Percentiles rank a stretch among this genome's conserved stretches.
These are phyloP conservation scores for Suillus americanus DNA, from an alignment of 768 basidiomycete genomes.

Conservation along the genomic window DNA sequence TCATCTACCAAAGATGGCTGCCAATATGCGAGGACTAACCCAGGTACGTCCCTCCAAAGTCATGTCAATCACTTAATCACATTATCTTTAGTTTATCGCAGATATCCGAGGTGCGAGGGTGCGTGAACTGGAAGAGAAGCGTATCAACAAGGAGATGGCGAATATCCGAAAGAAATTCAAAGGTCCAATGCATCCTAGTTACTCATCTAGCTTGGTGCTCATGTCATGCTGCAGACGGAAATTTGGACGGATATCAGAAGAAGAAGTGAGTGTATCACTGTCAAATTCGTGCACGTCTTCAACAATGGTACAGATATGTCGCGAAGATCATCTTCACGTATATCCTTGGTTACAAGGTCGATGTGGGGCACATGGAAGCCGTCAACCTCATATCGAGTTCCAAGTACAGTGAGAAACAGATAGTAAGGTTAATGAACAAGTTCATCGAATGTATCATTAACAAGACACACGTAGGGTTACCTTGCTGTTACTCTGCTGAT, in stretches of 20 bases:
- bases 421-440: slow-evolving; percentile 54
- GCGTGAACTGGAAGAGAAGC: slow-evolving; percentile 95
- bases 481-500: slow-evolving; percentile 95
- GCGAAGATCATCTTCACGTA: slow-evolving; percentile 99
- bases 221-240: slow-evolving; percentile 58
- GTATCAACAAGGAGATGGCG: slow-evolving; percentile 99
- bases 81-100: slow-evolving; percentile 81
- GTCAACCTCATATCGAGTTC: slow-evolving; percentile 94
- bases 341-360: slow-evolving; percentile 98
- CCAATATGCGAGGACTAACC: slow-evolving; percentile 88
- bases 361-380: slow-evolving; percentile 99
- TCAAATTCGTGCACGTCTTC: slow-evolving; percentile 11
- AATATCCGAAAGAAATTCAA: slow-evolving; percentile 99
- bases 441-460: not conserved
- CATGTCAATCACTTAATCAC: not conserved
- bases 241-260: slow-evolving; percentile 88
- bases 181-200: slow-evolving; percentile 45
- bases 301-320: slow-evolving; percentile 69
- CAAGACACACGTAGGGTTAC: slow-evolving; percentile 67
- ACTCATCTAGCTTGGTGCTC: slow-evolving; percentile 5
- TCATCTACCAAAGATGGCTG: slow-evolving; percentile 58
- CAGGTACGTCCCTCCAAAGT: slow-evolving; percentile 54
- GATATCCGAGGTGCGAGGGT: slow-evolving; percentile 97
- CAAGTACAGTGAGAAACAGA: slow-evolving; percentile 99
- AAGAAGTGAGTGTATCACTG: slow-evolving; percentile 66